Conservation (phyloP, 305 asterid genomes). For the Fraxinus sp. region DNA sequence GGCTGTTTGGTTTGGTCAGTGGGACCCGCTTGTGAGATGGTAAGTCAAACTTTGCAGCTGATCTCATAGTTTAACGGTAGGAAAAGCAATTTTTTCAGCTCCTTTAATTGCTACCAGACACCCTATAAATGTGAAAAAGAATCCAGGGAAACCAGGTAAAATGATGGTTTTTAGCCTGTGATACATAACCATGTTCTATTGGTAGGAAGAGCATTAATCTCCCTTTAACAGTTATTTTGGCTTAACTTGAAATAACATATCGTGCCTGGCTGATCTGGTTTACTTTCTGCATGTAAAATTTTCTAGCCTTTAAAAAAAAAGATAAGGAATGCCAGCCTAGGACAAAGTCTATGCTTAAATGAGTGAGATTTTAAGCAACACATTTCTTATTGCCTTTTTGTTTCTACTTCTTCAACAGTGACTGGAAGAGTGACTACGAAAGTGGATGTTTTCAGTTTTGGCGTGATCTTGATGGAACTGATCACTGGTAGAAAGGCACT, state of each 20-base stretch:
- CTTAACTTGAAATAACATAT: not conserved
- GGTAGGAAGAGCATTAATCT: not conserved
- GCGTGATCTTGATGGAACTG: slow-evolving; percentile 93
- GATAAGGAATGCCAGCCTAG: not conserved
- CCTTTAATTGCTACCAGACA: no score
- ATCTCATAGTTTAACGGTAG: no score
- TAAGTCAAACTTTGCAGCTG: no score
- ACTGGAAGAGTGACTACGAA: slow-evolving; percentile 94
- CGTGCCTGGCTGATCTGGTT: not conserved
- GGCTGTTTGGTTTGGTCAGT: no score
- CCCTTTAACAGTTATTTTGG: not conserved
- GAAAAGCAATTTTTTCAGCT: no score
- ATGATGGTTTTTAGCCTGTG: not conserved
- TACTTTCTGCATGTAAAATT: not conserved
- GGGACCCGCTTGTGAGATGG: no score
- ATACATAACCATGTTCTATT: not conserved
- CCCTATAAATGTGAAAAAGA: not conserved
- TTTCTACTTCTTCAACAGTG: slow-evolving; percentile 43
- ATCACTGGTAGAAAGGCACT: slow-evolving; percentile 87
- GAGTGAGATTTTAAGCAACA: not conserved
- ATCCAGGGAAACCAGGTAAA: not conserved
- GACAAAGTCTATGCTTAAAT: not conserved
- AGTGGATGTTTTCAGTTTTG: slow-evolving; percentile 92
- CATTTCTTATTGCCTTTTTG: slow-evolving; percentile 18
- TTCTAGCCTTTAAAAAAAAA: not conserved